Conservation (phyloP, 208 protist species). For the Porcisia deanei region DNA sequence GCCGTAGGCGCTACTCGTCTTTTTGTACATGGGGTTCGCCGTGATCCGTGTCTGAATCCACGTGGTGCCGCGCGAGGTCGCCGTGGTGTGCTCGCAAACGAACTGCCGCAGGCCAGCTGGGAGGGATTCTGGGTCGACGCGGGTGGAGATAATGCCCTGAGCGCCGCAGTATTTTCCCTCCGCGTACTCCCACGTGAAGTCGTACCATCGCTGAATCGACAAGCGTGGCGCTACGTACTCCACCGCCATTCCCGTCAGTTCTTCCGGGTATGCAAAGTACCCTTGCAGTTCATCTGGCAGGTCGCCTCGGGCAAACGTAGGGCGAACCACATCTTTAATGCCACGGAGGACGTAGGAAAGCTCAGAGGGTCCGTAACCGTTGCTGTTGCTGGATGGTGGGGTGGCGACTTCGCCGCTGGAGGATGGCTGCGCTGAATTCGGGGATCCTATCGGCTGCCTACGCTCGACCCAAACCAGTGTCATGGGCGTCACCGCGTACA, state of each 20-base stretch:
- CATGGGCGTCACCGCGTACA: conserved; percentile 76
- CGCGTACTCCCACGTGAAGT: conserved; percentile 86
- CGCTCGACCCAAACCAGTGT: conserved; percentile 70
- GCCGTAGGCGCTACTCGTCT: conserved; percentile 73
- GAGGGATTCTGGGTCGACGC: conserved; percentile 61
- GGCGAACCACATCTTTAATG: conserved; percentile 71
- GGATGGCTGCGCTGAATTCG: background rate
- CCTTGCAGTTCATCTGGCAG: conserved; percentile 77
- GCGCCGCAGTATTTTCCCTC: conserved; percentile 65
- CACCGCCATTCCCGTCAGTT: conserved; percentile 66
- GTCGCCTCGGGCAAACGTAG: conserved; percentile 75
- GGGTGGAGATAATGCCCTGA: conserved; percentile 65
- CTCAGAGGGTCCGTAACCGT: background rate
- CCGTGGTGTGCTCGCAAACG: conserved; percentile 49
- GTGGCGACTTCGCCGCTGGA: background rate
- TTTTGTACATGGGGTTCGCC: conserved; percentile 83
- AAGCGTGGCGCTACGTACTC: conserved; percentile 59
- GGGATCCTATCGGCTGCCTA: background rate
- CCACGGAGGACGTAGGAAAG: conserved; percentile 51
- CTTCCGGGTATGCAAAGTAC: conserved; percentile 80
- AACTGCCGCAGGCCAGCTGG: conserved; percentile 60
- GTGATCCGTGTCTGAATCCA: conserved; percentile 23
- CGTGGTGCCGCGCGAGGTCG: conserved; percentile 33
- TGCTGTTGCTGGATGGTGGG: background rate
- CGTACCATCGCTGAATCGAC: conserved; percentile 67